Conservation (phyloP, 176 grass and related monocot species). For the Cocos nucifera region DNA sequence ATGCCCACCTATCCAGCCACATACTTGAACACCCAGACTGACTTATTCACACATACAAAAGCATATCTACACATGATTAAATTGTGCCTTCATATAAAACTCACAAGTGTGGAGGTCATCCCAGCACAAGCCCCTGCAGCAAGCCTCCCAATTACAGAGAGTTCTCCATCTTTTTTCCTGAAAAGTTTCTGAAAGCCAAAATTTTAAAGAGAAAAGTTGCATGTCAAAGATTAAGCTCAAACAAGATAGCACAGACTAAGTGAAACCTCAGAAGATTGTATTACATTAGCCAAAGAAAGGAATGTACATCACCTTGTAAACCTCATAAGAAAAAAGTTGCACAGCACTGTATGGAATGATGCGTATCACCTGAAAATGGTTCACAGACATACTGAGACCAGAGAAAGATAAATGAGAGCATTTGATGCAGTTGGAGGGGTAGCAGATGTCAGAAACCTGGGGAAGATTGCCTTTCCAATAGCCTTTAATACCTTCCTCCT, state of each 20-base stretch:
- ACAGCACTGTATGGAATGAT: conserved; percentile 89
- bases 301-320: conserved; percentile 68
- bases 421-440: conserved; percentile 13
- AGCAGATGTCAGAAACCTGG: conserved; percentile 42
- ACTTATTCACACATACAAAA: too few relatives aligned
- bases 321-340: conserved; percentile 97
- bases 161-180: conserved; percentile 69
- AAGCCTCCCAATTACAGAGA: conserved; percentile 84
- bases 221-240: too few relatives aligned
- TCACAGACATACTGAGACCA: neutral
- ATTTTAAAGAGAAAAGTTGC: too few relatives aligned
- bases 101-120: conserved; percentile 99
- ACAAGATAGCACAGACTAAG: too few relatives aligned
- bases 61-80: neutral
- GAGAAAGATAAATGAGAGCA: conserved; percentile 16
- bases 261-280: too few relatives aligned
- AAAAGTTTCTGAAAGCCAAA: conserved; percentile 63
- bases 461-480: conserved; percentile 99
- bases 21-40: too few relatives aligned
- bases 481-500: conserved; percentile 73
- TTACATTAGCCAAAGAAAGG: conserved; percentile 4
- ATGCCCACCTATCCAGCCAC: too few relatives aligned
- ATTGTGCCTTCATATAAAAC: conserved; percentile 19
- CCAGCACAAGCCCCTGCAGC: conserved; percentile 95
- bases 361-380: conserved; percentile 54